Evolutionary conservation across 108 stramenopile genomes (phyloP).

Genomic region (Licmophora abbreviata): DNA sequence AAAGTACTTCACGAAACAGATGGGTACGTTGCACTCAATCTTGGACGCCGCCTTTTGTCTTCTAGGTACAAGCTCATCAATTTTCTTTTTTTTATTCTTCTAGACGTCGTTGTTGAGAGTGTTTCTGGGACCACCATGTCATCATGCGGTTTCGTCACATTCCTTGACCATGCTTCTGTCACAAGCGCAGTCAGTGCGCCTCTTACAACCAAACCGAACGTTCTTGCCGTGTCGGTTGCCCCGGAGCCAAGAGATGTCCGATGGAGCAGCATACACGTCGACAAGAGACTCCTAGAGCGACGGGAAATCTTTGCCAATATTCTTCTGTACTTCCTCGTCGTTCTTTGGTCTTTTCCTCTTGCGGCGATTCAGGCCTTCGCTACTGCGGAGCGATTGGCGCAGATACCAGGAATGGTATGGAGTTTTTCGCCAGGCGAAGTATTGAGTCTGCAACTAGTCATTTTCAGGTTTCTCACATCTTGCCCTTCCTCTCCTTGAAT

Average conservation of each 20-base stretch:
- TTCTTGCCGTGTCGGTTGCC: slow-evolving; percentile 52
- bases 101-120: neutral
- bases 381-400: slow-evolving; percentile 20
- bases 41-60: neutral
- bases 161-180: slow-evolving; percentile 68
- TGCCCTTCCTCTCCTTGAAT: no score
- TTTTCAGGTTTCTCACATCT: no score
- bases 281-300: slow-evolving; percentile 15
- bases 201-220: slow-evolving; percentile 64
- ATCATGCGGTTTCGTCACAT: slow-evolving; percentile 86
- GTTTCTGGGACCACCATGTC: slow-evolving; percentile 81
- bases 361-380: slow-evolving; percentile 58
- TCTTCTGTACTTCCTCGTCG: slow-evolving; percentile 51
- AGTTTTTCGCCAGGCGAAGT: slow-evolving; percentile 16
- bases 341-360: slow-evolving; percentile 85
- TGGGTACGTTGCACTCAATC: slow-evolving; percentile 18
- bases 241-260: slow-evolving; percentile 86
- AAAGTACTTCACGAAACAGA: slow-evolving; percentile 33
- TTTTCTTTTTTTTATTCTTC: neutral
- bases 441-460: no score
- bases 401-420: slow-evolving; percentile 54
- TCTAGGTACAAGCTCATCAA: neutral
- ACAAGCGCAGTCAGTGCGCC: slow-evolving; percentile 67
- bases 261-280: slow-evolving; percentile 76
- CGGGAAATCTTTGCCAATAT: slow-evolving; percentile 62